Evolutionary conservation across 306 rosid species (phyloP).

Genomic region (Benincasa hispida): DNA sequence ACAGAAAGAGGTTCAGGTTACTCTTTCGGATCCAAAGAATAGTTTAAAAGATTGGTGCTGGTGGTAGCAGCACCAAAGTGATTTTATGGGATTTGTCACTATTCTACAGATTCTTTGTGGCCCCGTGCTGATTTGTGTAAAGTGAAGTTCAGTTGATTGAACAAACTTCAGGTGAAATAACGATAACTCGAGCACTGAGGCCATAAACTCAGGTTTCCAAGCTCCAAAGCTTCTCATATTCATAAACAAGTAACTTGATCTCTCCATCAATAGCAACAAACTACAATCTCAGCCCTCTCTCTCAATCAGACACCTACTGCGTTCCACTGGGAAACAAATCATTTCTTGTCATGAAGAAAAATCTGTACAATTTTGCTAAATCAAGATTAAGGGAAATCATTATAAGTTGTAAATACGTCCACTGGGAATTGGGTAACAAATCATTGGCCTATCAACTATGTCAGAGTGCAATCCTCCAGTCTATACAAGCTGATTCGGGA

Average conservation of each 20-base stretch:
- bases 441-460: too few species aligned
- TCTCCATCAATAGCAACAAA: neutral
- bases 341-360: neutral
- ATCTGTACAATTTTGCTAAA: too few species aligned
- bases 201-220: neutral
- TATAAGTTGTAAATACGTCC: too few species aligned
- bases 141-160: neutral
- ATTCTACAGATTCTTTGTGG: neutral
- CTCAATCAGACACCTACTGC: neutral
- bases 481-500: too few species aligned
- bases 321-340: neutral
- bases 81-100: neutral
- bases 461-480: too few species aligned
- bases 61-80: neutral
- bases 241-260: neutral
- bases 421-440: too few species aligned
- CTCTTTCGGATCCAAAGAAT: neutral
- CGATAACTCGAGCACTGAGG: neutral
- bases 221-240: neutral
- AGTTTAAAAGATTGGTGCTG: neutral
- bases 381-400: neutral
- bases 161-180: neutral
- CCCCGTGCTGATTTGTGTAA: neutral
- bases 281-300: neutral
- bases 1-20: neutral